Base-by-base conservation (phyloP, 176 grass and related monocot species). In the Ensete glaucum region DNA sequence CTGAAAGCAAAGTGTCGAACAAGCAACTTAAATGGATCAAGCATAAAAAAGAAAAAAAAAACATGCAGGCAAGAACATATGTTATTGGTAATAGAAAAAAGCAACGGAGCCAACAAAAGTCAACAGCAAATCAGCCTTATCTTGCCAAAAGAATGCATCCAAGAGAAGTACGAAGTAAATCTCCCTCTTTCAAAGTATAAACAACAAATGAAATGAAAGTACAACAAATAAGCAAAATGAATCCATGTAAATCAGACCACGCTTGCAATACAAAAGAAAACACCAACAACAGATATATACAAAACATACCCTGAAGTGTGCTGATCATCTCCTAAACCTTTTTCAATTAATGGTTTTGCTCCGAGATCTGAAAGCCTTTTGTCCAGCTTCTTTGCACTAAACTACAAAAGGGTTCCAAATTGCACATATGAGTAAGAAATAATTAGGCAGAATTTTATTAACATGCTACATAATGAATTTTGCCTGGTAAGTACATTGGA, bases 271-370 rank as follows among this genome's bases (percentile, higher is more conserved):
- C 11, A 27, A n/a, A 73, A 19, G 43, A 29, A 74, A 70, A 74
- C 1, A 54, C 23, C 23, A 79, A 2, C 17, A 81, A 77, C 8
- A 9, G n/a, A 0, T 0, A 9, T 52, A 53, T 73, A 76, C 53
- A 48, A 69, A 71, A 85, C 63, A 80, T 93, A 98, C 94, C 94
- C 94, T 76, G 94, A 93, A 78, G 84, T 80, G 34, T 98, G 90
- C 70, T 93, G 94, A 62, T 98, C 94, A 57, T 98, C 86, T 70
- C 94, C 94, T 78, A 98, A 64, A 69, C 90, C 94, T 91, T 89
- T 85, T 69, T 91, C 82, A 62, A 91, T 83, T 67, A 98, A 80
- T 53, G n/a, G 59, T 78, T 89, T 76, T 54, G 90, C 94, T 73
- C 90, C 90, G 70, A 98, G 88, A 82, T 83, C 78, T 43, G 79